Evolutionary conservation across 2,329 filamentous ascomycete genomes (phyloP).

Genomic region (Cercospora canescens): DNA sequence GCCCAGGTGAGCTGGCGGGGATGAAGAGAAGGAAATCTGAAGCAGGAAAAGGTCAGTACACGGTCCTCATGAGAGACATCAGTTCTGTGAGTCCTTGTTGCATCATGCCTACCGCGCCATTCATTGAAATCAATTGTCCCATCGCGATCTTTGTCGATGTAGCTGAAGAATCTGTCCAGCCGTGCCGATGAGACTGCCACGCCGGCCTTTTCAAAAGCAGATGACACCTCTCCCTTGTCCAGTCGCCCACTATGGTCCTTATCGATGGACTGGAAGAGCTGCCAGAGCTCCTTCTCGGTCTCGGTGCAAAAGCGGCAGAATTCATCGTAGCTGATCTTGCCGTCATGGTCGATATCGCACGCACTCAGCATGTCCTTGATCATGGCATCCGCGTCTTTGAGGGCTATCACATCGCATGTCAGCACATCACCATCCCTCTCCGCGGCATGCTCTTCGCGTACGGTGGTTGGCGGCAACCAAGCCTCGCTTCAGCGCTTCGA

Average conservation of each 20-base stretch:
- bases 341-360: slow-evolving; percentile 85
- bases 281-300: slow-evolving; percentile 79
- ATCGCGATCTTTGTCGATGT: slow-evolving; percentile 88
- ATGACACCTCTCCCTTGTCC: slow-evolving; percentile 78
- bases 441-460: slow-evolving; percentile 47
- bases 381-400: slow-evolving; percentile 91
- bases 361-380: slow-evolving; percentile 76
- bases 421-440: slow-evolving; percentile 1
- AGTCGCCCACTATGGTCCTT: slow-evolving; percentile 80
- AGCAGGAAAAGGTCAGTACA: background rate
- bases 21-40: slow-evolving; percentile 92
- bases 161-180: slow-evolving; percentile 80
- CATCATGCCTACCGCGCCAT: slow-evolving; percentile 71
- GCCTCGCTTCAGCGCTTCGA: slow-evolving; percentile 80
- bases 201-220: slow-evolving; percentile 76
- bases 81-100: slow-evolving; percentile 13
- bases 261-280: slow-evolving; percentile 85
- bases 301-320: slow-evolving; percentile 86
- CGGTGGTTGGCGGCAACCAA: slow-evolving; percentile 89
- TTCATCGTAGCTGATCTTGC: slow-evolving; percentile 89
- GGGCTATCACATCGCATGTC: slow-evolving; percentile 47
- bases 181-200: slow-evolving; percentile 75
- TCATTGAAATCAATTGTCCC: slow-evolving; percentile 87
- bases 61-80: background rate
- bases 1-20: slow-evolving; percentile 65